phyloP scores from a whole-genome alignment of 345 rosid genomes.

The Hirschfeldia incana region DNA sequence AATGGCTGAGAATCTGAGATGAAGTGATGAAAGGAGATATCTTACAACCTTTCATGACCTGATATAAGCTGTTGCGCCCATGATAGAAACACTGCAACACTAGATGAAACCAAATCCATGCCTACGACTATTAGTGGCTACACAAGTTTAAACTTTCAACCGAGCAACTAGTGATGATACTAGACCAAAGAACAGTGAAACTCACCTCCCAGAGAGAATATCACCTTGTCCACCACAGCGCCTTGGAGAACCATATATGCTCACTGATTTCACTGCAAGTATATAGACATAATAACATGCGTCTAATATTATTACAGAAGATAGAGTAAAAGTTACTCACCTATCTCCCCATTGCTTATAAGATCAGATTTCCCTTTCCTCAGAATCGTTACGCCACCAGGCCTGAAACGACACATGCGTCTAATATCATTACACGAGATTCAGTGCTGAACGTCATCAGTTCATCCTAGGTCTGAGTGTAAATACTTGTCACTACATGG shows the following conservation, averaged over 20 bases:
- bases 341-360: slow-evolving; percentile 72
- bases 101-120: slow-evolving; percentile 35
- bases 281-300: background rate
- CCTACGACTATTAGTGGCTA: slow-evolving; percentile 7
- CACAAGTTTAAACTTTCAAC: background rate
- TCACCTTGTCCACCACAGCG: slow-evolving; percentile 99
- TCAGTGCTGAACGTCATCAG: background rate
- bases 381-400: slow-evolving; percentile 80
- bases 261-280: slow-evolving; percentile 71
- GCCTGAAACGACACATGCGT: slow-evolving; percentile 50
- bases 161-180: background rate
- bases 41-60: slow-evolving; percentile 49
- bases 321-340: slow-evolving; percentile 41
- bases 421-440: background rate
- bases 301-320: no score
- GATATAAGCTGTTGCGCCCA: slow-evolving; percentile 64
- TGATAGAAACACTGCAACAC: slow-evolving; percentile 83
- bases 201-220: slow-evolving; percentile 90
- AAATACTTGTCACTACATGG: background rate
- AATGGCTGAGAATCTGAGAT: no score
- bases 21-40: background rate
- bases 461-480: background rate
- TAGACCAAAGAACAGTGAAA: slow-evolving; percentile 2
- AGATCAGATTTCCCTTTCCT: slow-evolving; percentile 87
- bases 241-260: slow-evolving; percentile 80